These are phyloP conservation scores for Bacidia rubella DNA, from an alignment of 495 filamentous ascomycete species.

Conservation along the genomic window DNA sequence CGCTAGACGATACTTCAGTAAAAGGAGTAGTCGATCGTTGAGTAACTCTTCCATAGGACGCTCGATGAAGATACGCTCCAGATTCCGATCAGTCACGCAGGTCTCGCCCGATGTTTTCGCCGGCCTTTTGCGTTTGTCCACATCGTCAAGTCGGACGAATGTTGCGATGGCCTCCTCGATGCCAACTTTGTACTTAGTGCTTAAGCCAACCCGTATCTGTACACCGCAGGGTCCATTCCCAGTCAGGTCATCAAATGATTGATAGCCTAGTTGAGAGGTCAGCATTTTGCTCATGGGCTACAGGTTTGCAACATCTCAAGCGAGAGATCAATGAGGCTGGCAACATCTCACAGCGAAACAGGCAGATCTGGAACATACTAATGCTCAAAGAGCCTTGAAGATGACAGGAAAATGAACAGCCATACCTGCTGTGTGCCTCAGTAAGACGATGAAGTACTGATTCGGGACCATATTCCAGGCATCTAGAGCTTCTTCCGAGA, in stretches of 20 bases:
- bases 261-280: no score
- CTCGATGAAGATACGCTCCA: slow-evolving; percentile 54
- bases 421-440: slow-evolving; percentile 49
- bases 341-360: no score
- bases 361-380: no score
- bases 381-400: no score
- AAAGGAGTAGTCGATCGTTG: slow-evolving; percentile 47
- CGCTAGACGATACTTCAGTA: slow-evolving; percentile 46
- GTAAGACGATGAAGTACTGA: slow-evolving; percentile 66
- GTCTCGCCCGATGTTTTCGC: not conserved
- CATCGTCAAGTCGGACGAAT: slow-evolving; percentile 30
- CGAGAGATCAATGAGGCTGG: no score
- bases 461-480: slow-evolving; percentile 58
- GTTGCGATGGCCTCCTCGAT: slow-evolving; percentile 29
- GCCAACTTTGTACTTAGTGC: slow-evolving; percentile 36
- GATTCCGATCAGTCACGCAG: slow-evolving; percentile 4
- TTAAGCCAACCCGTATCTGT: slow-evolving; percentile 34
- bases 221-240: slow-evolving; percentile 11
- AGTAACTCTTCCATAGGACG: slow-evolving; percentile 57
- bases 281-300: no score
- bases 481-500: slow-evolving; percentile 62
- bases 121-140: slow-evolving; percentile 6
- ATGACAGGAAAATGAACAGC: no score
- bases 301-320: no score
- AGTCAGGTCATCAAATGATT: slow-evolving; percentile 35